These are phyloP conservation scores for Penicillium sp. DNA, from an alignment of 2,329 filamentous ascomycete species.

Conservation along the genomic window DNA sequence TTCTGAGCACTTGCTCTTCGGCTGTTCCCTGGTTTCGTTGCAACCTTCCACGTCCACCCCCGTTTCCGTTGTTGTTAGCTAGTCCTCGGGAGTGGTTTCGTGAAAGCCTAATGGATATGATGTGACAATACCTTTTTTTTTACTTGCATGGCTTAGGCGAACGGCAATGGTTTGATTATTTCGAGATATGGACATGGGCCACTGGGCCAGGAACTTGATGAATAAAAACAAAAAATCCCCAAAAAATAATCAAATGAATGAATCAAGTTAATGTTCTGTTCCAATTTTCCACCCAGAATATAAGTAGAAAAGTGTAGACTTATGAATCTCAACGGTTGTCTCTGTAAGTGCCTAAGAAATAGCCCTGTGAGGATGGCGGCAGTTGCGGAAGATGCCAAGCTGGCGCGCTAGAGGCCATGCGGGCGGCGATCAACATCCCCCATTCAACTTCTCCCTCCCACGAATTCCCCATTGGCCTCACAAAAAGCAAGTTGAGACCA, in stretches of 20 bases:
- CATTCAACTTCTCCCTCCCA: constrained; percentile 11
- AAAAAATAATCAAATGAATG: constrained; percentile 5
- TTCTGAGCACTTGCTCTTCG: constrained; percentile 18
- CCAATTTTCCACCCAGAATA: neutral
- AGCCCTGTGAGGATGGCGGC: neutral
- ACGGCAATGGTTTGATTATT: constrained; percentile 25
- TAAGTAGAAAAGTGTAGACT: neutral
- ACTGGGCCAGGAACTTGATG: constrained; percentile 1
- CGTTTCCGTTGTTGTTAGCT: neutral
- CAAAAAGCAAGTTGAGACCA: constrained; percentile 14
- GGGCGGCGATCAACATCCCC: constrained; percentile 13
- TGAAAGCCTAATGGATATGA: constrained; percentile 14
- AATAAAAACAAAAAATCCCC: neutral
- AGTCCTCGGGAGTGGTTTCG: constrained; percentile 10
- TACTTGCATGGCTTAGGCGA: constrained; percentile 38
- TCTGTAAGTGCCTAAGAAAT: neutral
- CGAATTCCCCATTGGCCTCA: constrained; percentile 19
- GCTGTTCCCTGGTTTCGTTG: neutral
- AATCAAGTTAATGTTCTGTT: neutral
- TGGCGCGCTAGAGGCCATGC: constrained; percentile 15
- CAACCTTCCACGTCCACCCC: neutral
- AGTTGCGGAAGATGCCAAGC: constrained; percentile 21
- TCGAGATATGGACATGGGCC: constrained; percentile 20
- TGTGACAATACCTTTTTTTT: constrained; percentile 10
- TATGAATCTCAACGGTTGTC: neutral